Conservation (phyloP, 106 monocot genomes). For the Alisma plantagoaquatica region DNA sequence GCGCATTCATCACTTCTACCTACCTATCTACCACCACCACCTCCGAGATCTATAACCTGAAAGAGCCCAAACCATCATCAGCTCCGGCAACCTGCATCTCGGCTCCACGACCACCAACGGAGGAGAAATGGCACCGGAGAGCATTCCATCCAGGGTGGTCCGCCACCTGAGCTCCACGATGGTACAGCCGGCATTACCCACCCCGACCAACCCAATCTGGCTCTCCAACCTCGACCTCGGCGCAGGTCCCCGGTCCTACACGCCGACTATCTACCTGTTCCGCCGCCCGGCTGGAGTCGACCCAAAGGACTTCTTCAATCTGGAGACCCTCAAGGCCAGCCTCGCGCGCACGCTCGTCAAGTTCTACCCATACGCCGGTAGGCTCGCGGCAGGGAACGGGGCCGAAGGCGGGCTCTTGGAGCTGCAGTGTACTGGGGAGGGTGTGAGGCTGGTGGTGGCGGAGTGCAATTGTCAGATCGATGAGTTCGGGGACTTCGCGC, state of each 20-base stretch:
- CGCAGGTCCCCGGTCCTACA: background rate
- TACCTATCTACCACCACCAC: too few relatives aligned
- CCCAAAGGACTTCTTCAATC: background rate
- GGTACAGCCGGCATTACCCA: too few relatives aligned
- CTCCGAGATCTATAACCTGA: too few relatives aligned
- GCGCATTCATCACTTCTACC: too few relatives aligned
- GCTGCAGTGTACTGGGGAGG: background rate
- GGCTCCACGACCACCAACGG: too few relatives aligned
- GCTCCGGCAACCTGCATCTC: too few relatives aligned
- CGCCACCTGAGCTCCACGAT: too few relatives aligned
- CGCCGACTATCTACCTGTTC: background rate
- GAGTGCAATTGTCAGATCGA: constrained; percentile 5
- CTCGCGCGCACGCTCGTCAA: background rate
- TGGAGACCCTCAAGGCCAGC: background rate
- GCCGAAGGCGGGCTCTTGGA: background rate
- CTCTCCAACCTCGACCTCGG: background rate
- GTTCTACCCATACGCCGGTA: background rate
- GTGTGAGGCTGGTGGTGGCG: background rate
- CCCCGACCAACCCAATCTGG: too few relatives aligned
- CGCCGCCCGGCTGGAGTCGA: background rate
- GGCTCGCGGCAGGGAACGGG: background rate
- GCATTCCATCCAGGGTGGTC: too few relatives aligned
- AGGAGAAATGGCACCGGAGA: too few relatives aligned
- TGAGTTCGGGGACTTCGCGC: constrained; percentile 36
- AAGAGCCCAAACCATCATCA: too few relatives aligned